Evolutionary conservation across 208 protist genomes (phyloP), one percentile per base, ranked within the genome.

Genomic region (Blastocrithidia nonstop): DNA sequence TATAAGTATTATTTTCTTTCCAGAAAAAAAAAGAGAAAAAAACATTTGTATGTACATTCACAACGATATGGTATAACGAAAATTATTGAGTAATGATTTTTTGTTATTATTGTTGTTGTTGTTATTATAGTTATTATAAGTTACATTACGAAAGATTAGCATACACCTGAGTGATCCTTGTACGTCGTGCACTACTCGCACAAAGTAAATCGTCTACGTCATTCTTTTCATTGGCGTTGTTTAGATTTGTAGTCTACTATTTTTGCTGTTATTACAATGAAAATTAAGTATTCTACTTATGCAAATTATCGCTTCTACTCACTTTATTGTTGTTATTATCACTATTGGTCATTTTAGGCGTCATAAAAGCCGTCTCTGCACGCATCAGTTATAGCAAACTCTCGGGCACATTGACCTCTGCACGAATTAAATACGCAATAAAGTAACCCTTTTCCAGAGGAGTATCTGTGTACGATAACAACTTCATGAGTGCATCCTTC

Each of bases 401-500:
- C 16, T 65, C 50, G 0, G 58, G 46, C 9, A 78, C 56, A 5
- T 26, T 27, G n/a, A 64, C 35, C 11, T 71, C 46, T 7, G 70
- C 73, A 11, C 72, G 70, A 23, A 86, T 61, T n/a, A 91, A 50
- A 36, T 81, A 71, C 0, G 80, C 82, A 16, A 91, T 44, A 4
- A 91, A 51, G 6, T 76, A 61, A 6, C 71, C 82, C 55, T 71
- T 79, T 29, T 83, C 62, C 17, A 45, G 40, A 16, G 5, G 23
- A 54, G n/a, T n/a, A n/a, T n/a, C n/a, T n/a, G n/a, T n/a, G n/a
- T n/a, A n/a, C n/a, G n/a, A n/a, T n/a, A n/a, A n/a, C n/a, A n/a
- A n/a, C n/a, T n/a, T n/a, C n/a, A n/a, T n/a, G n/a, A n/a, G n/a
- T n/a, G n/a, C n/a, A n/a, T n/a, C n/a, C n/a, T n/a, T n/a, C n/a